Evolutionary conservation across 2,329 filamentous ascomycete species (phyloP).

Genomic region (Fusarium marasasianum): DNA sequence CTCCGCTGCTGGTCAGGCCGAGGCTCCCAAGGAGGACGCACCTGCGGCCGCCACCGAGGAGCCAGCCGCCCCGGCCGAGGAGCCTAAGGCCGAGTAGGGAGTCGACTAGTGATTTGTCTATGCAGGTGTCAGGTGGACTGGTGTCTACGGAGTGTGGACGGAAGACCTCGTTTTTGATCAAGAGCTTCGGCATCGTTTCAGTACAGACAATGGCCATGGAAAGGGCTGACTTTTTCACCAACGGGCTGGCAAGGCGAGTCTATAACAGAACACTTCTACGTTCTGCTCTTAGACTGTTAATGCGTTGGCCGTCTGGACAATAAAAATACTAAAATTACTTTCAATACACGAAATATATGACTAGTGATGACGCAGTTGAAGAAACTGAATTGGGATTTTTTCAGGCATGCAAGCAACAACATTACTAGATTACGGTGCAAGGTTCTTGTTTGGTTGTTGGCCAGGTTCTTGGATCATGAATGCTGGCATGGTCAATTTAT

Average conservation of each 20-base stretch:
- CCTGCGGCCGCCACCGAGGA: constrained; percentile 66
- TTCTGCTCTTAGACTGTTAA: constrained; percentile 65
- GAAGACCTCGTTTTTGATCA: constrained; percentile 64
- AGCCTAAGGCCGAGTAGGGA: constrained; percentile 75
- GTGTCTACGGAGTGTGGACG: constrained; percentile 73
- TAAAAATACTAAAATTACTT: constrained; percentile 62
- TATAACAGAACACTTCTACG: constrained; percentile 60
- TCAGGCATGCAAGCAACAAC: background rate
- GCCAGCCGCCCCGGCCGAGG: constrained; percentile 64
- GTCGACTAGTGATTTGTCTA: constrained; percentile 43
- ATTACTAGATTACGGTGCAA: background rate
- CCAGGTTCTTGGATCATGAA: too few species aligned
- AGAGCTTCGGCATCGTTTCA: constrained; percentile 60
- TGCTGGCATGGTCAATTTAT: background rate
- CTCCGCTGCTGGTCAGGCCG: constrained; percentile 63
- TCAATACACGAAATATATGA: constrained; percentile 45
- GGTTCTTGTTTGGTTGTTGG: background rate
- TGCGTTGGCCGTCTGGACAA: constrained; percentile 65
- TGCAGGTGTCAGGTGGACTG: constrained; percentile 60
- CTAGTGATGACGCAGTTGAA: background rate
- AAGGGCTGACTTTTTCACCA: constrained; percentile 49
- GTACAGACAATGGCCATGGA: constrained; percentile 54
- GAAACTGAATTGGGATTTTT: background rate
- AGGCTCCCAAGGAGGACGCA: constrained; percentile 58
- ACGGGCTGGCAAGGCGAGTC: constrained; percentile 51